Evolutionary conservation across 1,139 yeast species (phyloP), one percentile per base, ranked within the genome.

Genomic region (Entelexis paramagnoliae): DNA sequence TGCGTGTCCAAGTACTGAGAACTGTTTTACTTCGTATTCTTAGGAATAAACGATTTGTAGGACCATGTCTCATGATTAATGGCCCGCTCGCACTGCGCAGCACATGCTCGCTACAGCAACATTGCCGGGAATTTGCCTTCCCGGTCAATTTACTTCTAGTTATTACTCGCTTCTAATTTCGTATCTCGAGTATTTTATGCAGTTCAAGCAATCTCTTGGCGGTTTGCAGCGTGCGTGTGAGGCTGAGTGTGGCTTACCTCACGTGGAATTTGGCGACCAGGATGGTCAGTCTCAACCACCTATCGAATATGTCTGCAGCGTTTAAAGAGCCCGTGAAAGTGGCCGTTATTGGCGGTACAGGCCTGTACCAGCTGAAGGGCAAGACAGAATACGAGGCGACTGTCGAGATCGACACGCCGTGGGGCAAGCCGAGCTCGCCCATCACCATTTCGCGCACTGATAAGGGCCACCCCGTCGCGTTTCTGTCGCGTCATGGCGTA

Each of bases 341-440:
- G 47, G 97, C 95, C 44, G 79, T 91, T 59, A 91, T 91, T 66
- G 98, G 98, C 38, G 98, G 98, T 43, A 91, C 98, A 3, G 99
- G 99, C n/a, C 76, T 91, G 44, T 91, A 91, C 72, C 84, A 86
- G 54, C 75, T 91, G 55, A 87, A 84, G 43, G 80, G 86, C 53
- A 73, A 89, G 57, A 77, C 81, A 46, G 94, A 96, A 2, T 93
- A 88, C 50, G 96, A 96, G 26, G 74, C 83, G 60, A 71, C 88
- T 49, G 29, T 56, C 6, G 78, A 85, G 8, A 69, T 87, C 51
- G 76, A 82, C 19, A 91, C 98, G 10, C 99, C 99, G 24, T 91
- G 98, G 97, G 99, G 98, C 8, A 77, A 76, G 61, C 96, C 99
- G 22, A 88, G 97, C 6, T 83, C 95, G 14, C 89, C 96, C 50